Percentiles rank a stretch among this genome's conserved stretches.
These are phyloP conservation scores for Mycena haematopus DNA, from an alignment of 768 basidiomycete genomes.

Conservation along the genomic window DNA sequence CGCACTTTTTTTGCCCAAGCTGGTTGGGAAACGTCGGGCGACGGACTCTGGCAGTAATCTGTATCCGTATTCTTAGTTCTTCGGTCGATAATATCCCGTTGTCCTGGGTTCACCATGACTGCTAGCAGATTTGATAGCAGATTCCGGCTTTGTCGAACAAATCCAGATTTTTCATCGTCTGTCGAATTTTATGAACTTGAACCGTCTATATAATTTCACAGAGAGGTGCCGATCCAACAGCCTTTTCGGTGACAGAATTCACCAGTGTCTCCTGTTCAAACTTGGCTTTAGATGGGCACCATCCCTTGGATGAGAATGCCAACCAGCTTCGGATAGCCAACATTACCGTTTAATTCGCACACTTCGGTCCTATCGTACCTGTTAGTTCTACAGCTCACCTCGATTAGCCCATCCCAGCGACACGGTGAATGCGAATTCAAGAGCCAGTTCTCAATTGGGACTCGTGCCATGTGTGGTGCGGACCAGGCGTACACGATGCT, in stretches of 20 bases:
- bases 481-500: neutral
- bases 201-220: no score
- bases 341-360: constrained; percentile 15
- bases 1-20: neutral
- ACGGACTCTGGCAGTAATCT: constrained; percentile 2
- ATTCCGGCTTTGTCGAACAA: neutral
- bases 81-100: neutral
- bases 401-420: neutral
- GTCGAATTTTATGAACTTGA: neutral
- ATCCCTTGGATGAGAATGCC: constrained; percentile 2
- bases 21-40: neutral
- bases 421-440: constrained; percentile 1
- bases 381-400: neutral
- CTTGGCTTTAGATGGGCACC: neutral
- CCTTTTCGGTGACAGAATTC: neutral
- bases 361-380: neutral
- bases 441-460: neutral
- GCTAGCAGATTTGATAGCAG: neutral
- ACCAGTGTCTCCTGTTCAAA: neutral
- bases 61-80: neutral
- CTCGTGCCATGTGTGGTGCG: neutral
- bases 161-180: neutral
- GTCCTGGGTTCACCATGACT: neutral
- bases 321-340: neutral
- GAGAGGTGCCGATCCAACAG: neutral